phyloP scores from a whole-genome alignment of 805 yeast genomes.

The Yamadazyma paraphyllophila region DNA sequence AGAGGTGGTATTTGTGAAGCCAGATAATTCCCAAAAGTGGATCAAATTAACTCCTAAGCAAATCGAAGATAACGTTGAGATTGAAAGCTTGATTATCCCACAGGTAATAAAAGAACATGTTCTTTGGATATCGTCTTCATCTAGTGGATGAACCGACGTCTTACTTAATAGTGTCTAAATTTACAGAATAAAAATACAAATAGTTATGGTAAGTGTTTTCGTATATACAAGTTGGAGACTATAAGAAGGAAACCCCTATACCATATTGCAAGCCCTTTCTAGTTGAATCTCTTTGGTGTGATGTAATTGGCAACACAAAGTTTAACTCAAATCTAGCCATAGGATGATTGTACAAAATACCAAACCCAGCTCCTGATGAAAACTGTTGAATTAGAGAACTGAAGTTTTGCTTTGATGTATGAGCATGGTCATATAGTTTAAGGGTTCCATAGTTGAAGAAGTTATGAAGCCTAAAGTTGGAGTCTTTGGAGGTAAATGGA shows the following conservation, averaged over 20 bases:
- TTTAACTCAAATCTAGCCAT: conserved; percentile 58
- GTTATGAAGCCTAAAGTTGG: conserved; percentile 48
- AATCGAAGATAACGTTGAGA: conserved; percentile 47
- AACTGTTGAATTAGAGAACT: conserved; percentile 13
- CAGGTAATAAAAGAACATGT: conserved; percentile 64
- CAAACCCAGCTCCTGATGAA: conserved; percentile 46
- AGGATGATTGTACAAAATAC: conserved; percentile 54
- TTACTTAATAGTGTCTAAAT: too few relatives aligned
- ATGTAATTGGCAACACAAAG: conserved; percentile 49
- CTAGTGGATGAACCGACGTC: too few relatives aligned
- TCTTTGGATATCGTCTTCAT: conserved; percentile 43
- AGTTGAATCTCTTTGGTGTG: conserved; percentile 43
- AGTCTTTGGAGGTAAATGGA: conserved; percentile 40
- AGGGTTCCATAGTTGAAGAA: conserved; percentile 50
- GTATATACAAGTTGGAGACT: conserved; percentile 13
- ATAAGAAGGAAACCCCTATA: conserved; percentile 57
- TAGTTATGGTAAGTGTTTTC: too few relatives aligned
- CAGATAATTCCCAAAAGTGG: conserved; percentile 47
- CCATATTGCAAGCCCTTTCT: conserved; percentile 60
- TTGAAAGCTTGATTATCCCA: conserved; percentile 81
- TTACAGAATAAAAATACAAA: too few relatives aligned
- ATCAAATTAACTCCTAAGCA: conserved; percentile 46
- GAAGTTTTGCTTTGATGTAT: not conserved
- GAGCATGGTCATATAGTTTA: conserved; percentile 2
- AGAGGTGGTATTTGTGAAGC: conserved; percentile 82